phyloP scores from a whole-genome alignment of 495 filamentous ascomycete species.

The Hypomontagnella submonticulosa region DNA sequence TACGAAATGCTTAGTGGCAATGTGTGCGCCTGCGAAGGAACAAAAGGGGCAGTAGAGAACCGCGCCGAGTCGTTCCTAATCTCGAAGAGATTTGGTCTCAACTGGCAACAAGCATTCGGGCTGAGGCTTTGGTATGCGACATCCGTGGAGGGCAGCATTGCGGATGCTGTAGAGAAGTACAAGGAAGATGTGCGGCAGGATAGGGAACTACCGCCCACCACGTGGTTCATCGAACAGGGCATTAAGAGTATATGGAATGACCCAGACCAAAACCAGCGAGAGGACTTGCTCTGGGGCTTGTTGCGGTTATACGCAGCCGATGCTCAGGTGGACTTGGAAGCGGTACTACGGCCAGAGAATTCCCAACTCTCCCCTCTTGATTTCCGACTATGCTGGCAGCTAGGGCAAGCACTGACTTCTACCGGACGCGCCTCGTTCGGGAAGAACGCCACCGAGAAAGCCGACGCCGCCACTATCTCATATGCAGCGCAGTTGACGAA shows the following conservation, averaged over 20 bases:
- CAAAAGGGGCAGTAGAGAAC: slow-evolving; percentile 77
- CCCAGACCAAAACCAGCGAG: slow-evolving; percentile 62
- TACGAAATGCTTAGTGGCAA: slow-evolving; percentile 93
- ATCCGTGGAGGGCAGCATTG: slow-evolving; percentile 70
- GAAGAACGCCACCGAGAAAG: slow-evolving; percentile 59
- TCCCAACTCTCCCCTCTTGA: slow-evolving; percentile 74
- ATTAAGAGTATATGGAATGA: slow-evolving; percentile 61
- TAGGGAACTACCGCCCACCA: slow-evolving; percentile 68
- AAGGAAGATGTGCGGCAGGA: slow-evolving; percentile 72
- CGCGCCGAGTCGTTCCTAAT: slow-evolving; percentile 79
- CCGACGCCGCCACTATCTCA: slow-evolving; percentile 73
- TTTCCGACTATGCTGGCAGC: slow-evolving; percentile 82
- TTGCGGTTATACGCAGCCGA: slow-evolving; percentile 80
- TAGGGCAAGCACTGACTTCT: slow-evolving; percentile 67
- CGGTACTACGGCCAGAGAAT: slow-evolving; percentile 65
- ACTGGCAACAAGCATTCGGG: slow-evolving; percentile 94
- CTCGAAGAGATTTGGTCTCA: slow-evolving; percentile 80
- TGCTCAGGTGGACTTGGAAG: slow-evolving; percentile 60
- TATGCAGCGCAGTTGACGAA: slow-evolving; percentile 79
- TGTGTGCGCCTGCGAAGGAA: slow-evolving; percentile 79
- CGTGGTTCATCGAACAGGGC: slow-evolving; percentile 67
- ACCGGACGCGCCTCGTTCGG: slow-evolving; percentile 57
- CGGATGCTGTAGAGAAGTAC: slow-evolving; percentile 75
- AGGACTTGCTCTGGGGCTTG: slow-evolving; percentile 87
- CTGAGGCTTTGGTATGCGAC: slow-evolving; percentile 88